These are phyloP conservation scores for Saccharata proteae DNA, from an alignment of 2,329 filamentous ascomycete genomes.

Conservation along the genomic window DNA sequence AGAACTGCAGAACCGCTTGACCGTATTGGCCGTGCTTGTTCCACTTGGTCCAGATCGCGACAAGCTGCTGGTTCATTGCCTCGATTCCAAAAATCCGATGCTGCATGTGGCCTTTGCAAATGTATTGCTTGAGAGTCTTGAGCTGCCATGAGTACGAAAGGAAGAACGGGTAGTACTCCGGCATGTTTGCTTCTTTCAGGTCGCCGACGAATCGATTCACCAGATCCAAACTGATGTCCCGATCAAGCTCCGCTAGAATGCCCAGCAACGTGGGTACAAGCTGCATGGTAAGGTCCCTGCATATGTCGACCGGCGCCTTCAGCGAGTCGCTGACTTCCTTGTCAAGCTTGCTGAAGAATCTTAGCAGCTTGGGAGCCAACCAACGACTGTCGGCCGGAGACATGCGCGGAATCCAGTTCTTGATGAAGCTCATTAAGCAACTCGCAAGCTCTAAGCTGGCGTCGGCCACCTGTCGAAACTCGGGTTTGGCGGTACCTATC, in stretches of 20 bases:
- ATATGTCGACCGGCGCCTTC: slow-evolving; percentile 7
- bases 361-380: background rate
- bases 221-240: too few species aligned
- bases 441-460: slow-evolving; percentile 1
- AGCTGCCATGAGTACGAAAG: slow-evolving; percentile 59
- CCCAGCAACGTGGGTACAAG: background rate
- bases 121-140: slow-evolving; percentile 53
- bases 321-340: slow-evolving; percentile 1
- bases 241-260: slow-evolving; percentile 1
- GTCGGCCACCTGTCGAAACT: slow-evolving; percentile 1
- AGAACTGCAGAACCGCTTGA: slow-evolving; percentile 45
- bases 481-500: slow-evolving; percentile 3
- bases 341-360: slow-evolving; percentile 4
- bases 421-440: too few species aligned
- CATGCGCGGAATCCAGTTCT: background rate
- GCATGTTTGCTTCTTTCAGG: background rate
- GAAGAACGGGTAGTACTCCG: slow-evolving; percentile 27
- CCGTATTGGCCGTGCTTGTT: slow-evolving; percentile 24
- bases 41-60: slow-evolving; percentile 45
- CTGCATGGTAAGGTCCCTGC: slow-evolving; percentile 3
- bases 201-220: slow-evolving; percentile 4
- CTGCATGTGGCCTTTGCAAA: slow-evolving; percentile 82
- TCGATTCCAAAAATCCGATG: slow-evolving; percentile 68
- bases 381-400: slow-evolving; percentile 6
- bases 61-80: slow-evolving; percentile 59